Evolutionary conservation across 495 filamentous ascomycete genomes (phyloP).

Genomic region (Aspergillus wentii): DNA sequence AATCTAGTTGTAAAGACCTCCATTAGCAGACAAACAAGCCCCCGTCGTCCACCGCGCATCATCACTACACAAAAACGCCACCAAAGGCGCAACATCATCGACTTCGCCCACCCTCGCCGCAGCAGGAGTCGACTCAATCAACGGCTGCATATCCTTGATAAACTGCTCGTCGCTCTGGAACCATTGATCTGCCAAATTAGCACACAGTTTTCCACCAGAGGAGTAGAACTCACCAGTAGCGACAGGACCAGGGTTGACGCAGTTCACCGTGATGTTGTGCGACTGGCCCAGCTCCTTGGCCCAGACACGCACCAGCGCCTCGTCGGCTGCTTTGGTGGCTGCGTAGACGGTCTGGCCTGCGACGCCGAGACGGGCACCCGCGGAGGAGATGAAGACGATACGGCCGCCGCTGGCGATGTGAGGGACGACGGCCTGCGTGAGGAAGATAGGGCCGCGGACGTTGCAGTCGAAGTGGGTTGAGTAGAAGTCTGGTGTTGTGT

Average conservation of each 20-base stretch:
- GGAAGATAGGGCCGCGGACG: conserved; percentile 14
- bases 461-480: conserved; percentile 13
- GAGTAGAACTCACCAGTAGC: conserved; percentile 14
- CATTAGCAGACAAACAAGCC: conserved; percentile 4
- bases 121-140: conserved; percentile 10
- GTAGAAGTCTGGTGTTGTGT: conserved; percentile 26
- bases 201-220: background rate
- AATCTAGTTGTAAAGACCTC: conserved; percentile 1
- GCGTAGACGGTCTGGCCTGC: conserved; percentile 11
- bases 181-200: conserved; percentile 6
- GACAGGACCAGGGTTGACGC: conserved; percentile 20
- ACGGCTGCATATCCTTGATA: conserved; percentile 8
- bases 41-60: conserved; percentile 10
- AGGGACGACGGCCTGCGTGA: conserved; percentile 13
- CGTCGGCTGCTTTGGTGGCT: conserved; percentile 15
- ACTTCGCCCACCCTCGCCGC: conserved; percentile 10
- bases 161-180: conserved; percentile 10
- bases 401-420: conserved; percentile 2
- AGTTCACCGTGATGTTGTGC: conserved; percentile 18
- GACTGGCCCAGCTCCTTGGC: conserved; percentile 19
- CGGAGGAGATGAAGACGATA: conserved; percentile 2
- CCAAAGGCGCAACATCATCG: conserved; percentile 11
- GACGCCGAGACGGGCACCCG: conserved; percentile 5
- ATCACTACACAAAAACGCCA: conserved; percentile 9
- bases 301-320: conserved; percentile 17